phyloP scores from a whole-genome alignment of 225 moss, liverwort and hornwort genomes.

The Bryum argenteum region DNA sequence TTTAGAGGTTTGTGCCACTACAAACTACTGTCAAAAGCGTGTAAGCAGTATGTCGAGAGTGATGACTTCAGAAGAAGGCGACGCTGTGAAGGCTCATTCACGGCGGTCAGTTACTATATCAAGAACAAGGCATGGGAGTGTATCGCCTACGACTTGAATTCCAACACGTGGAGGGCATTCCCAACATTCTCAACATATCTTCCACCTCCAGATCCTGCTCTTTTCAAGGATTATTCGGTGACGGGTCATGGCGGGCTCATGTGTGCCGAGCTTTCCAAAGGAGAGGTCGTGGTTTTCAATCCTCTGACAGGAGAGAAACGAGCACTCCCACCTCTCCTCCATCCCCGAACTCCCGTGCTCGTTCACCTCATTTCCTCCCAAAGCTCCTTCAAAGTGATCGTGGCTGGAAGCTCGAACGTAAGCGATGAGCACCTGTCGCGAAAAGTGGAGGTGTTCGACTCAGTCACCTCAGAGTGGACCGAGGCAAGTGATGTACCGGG shows the following conservation, averaged over 20 bases:
- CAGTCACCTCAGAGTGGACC: conserved; percentile 2
- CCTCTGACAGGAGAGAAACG: conserved; percentile 12
- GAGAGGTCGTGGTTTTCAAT: conserved; percentile 38
- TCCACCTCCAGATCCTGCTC: conserved; percentile 32
- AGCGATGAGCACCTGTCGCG: conserved; percentile 20
- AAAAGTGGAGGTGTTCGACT: conserved; percentile 34
- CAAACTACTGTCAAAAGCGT: not conserved
- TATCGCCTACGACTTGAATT: conserved; percentile 11
- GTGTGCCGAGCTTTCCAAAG: conserved; percentile 35
- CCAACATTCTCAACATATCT: conserved; percentile 25
- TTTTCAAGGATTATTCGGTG: conserved; percentile 37
- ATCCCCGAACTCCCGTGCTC: conserved; percentile 26
- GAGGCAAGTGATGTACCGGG: not conserved
- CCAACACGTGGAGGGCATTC: conserved; percentile 19
- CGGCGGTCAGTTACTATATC: conserved; percentile 20
- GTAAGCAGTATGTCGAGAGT: not conserved
- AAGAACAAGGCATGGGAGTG: conserved; percentile 6
- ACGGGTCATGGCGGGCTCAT: conserved; percentile 32
- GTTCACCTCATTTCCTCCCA: conserved; percentile 20
- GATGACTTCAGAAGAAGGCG: not conserved
- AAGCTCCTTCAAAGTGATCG: conserved; percentile 30
- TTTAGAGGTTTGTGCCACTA: conserved; percentile 4
- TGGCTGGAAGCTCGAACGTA: conserved; percentile 28
- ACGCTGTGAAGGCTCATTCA: not conserved
- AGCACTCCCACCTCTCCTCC: conserved; percentile 24